phyloP scores from a whole-genome alignment of 2,329 filamentous ascomycete genomes.

The Beauveria sp. region DNA sequence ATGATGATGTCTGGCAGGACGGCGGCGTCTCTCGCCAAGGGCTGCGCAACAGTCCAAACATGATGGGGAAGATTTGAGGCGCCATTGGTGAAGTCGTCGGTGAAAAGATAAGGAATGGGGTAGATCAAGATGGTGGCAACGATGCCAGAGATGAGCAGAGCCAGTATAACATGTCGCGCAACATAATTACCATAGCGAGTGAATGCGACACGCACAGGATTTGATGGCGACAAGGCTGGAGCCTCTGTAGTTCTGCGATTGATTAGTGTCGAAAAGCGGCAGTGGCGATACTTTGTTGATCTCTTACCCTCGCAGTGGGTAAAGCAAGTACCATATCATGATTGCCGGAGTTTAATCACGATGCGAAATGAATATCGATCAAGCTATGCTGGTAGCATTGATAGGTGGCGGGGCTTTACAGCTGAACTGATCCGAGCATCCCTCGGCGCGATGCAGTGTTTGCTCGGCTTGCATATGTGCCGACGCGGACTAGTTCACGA shows the following conservation, averaged over 20 bases:
- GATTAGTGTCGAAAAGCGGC: slow-evolving; percentile 9
- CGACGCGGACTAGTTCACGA: not conserved
- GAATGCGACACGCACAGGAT: slow-evolving; percentile 59
- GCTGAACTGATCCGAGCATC: not conserved
- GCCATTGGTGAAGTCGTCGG: slow-evolving; percentile 62
- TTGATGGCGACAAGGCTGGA: slow-evolving; percentile 53
- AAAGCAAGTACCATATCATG: slow-evolving; percentile 73
- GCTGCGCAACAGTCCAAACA: slow-evolving; percentile 71
- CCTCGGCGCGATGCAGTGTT: not conserved
- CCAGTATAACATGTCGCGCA: slow-evolving; percentile 64
- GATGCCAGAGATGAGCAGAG: slow-evolving; percentile 66
- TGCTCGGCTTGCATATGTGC: not conserved
- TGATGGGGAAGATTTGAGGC: slow-evolving; percentile 67
- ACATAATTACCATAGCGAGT: slow-evolving; percentile 63
- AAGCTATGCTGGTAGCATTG: not conserved
- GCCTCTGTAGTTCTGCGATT: slow-evolving; percentile 61
- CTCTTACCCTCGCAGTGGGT: slow-evolving; percentile 67
- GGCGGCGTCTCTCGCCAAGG: slow-evolving; percentile 44
- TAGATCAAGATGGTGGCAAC: slow-evolving; percentile 65
- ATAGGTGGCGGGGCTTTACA: not conserved
- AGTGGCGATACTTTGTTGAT: not conserved
- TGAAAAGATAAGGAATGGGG: slow-evolving; percentile 68
- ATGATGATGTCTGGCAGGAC: slow-evolving; percentile 65
- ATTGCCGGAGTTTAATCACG: not conserved
- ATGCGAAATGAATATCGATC: not conserved